These are phyloP conservation scores for Durotheca rogersii DNA, from an alignment of 495 filamentous ascomycete genomes.

Conservation along the genomic window DNA sequence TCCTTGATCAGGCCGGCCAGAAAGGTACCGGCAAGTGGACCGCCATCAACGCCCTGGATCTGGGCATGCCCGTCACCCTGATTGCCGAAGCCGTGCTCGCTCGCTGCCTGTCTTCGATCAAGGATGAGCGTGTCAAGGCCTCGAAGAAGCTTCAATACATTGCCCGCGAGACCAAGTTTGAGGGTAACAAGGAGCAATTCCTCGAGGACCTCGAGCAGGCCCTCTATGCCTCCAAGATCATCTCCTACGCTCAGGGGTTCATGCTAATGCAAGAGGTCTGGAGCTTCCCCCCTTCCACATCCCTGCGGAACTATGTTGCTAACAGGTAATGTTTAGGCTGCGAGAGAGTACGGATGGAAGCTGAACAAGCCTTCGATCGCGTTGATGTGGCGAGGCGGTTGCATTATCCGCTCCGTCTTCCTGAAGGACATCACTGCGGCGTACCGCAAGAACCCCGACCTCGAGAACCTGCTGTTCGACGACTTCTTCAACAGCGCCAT, in stretches of 20 bases:
- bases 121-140: slow-evolving; percentile 87
- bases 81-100: slow-evolving; percentile 97
- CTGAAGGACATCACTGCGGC: slow-evolving; percentile 97
- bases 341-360: slow-evolving; percentile 95
- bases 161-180: slow-evolving; percentile 76
- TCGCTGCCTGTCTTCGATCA: slow-evolving; percentile 89
- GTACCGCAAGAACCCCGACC: slow-evolving; percentile 90
- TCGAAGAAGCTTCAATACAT: slow-evolving; percentile 68
- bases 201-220: slow-evolving; percentile 97
- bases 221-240: slow-evolving; percentile 98
- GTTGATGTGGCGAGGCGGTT: slow-evolving; percentile 99
- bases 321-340: slow-evolving; percentile 58
- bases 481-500: slow-evolving; percentile 99
- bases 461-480: slow-evolving; percentile 97
- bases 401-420: slow-evolving; percentile 99
- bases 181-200: slow-evolving; percentile 88
- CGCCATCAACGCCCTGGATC: slow-evolving; percentile 96
- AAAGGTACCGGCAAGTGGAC: slow-evolving; percentile 99
- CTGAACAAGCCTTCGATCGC: slow-evolving; percentile 99
- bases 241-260: slow-evolving; percentile 99
- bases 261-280: slow-evolving; percentile 99
- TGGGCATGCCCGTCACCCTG: slow-evolving; percentile 97
- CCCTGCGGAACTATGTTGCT: slow-evolving; percentile 9
- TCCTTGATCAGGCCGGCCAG: slow-evolving; percentile 96
- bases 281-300: slow-evolving; percentile 3